A percentile compares a stretch with the other conserved stretches of the same genome.
These are phyloP conservation scores for Heteromeles arbutifolia DNA, from an alignment of 306 rosid species.

Conservation along the genomic window DNA sequence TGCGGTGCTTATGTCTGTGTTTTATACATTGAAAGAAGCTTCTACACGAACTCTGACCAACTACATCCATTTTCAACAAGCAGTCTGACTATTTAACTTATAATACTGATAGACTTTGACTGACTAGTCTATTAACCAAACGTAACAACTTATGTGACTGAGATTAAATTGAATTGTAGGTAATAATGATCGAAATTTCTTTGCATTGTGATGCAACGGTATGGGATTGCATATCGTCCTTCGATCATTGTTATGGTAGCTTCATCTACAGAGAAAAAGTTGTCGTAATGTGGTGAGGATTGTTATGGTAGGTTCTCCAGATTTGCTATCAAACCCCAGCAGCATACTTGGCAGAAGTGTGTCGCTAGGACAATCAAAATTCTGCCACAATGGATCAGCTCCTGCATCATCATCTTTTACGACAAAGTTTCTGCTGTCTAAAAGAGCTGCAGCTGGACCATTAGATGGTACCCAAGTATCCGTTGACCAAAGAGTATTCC, in stretches of 20 bases:
- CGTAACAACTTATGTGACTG: too few relatives aligned
- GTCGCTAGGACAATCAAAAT: slow-evolving; percentile 40
- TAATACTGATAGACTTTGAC: too few relatives aligned
- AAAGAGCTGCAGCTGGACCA: slow-evolving; percentile 29
- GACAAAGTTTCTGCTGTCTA: slow-evolving; percentile 27
- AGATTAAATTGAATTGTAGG: not conserved
- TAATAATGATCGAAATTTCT: not conserved
- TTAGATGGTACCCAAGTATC: not conserved
- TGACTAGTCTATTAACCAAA: too few relatives aligned
- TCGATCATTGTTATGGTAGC: not conserved
- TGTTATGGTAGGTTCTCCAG: too few relatives aligned
- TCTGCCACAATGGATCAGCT: slow-evolving; percentile 34
- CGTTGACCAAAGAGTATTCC: slow-evolving; percentile 32
- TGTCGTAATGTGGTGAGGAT: not conserved
- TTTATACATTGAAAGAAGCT: too few relatives aligned
- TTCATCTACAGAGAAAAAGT: not conserved
- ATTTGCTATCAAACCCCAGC: too few relatives aligned
- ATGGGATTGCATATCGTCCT: not conserved
- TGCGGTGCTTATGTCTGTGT: too few relatives aligned
- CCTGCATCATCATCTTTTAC: slow-evolving; percentile 14
- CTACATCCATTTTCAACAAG: too few relatives aligned
- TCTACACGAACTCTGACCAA: too few relatives aligned
- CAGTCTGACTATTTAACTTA: too few relatives aligned
- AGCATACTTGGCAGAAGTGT: not conserved
- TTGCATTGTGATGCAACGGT: not conserved